Percentiles rank a stretch among this genome's conserved stretches.
These are phyloP conservation scores for Ocimum tenuiflorum DNA, from an alignment of 257 asterid genomes.

Conservation along the genomic window DNA sequence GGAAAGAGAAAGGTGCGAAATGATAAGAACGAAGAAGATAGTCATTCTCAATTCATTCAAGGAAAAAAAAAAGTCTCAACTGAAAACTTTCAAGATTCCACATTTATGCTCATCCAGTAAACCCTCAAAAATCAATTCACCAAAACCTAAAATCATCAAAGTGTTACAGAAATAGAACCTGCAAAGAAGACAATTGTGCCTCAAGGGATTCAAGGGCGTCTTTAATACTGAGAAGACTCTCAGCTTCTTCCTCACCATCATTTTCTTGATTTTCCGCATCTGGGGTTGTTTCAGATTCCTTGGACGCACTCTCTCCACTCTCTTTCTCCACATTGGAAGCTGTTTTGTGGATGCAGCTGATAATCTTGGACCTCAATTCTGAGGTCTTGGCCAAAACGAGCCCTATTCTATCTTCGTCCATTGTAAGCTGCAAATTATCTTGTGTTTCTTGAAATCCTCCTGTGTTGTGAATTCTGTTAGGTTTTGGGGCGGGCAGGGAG, in stretches of 20 bases:
- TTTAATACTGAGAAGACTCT: constrained; percentile 53
- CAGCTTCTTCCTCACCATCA: constrained; percentile 37
- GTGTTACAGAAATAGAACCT: constrained; percentile 19
- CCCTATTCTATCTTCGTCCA: constrained; percentile 45
- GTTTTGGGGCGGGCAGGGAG: background rate
- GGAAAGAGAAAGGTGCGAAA: too few species aligned
- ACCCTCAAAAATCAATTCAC: background rate
- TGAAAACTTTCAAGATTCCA: background rate
- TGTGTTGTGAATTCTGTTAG: background rate
- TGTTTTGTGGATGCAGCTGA: constrained; percentile 35
- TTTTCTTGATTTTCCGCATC: background rate
- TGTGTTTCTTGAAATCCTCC: background rate
- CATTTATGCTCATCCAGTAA: background rate
- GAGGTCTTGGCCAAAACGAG: constrained; percentile 41
- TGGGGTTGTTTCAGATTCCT: too few species aligned
- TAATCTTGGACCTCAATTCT: constrained; percentile 43
- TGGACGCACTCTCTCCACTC: constrained; percentile 6
- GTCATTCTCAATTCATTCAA: constrained; percentile 6
- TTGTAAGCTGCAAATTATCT: background rate
- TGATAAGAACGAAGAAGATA: too few species aligned
- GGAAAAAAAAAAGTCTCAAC: constrained; percentile 12
- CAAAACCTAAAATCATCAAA: background rate
- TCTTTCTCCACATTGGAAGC: constrained; percentile 16
- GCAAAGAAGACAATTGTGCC: constrained; percentile 65
- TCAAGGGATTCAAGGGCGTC: constrained; percentile 87